These are phyloP conservation scores for Phytophthora idaei DNA, from an alignment of 352 stramenopile genomes.

Conservation along the genomic window DNA sequence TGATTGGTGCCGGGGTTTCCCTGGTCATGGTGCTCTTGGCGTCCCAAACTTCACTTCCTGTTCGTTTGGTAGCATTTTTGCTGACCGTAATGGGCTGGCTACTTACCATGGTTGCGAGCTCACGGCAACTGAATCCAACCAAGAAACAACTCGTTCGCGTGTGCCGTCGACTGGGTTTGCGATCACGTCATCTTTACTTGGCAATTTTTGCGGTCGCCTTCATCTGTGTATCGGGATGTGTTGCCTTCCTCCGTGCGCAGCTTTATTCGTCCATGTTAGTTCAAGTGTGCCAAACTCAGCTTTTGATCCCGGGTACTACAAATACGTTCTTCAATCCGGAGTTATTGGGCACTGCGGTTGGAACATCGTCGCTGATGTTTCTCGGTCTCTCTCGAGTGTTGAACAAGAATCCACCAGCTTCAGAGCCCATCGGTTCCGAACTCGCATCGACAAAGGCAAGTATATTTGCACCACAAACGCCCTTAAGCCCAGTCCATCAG, in stretches of 20 bases:
- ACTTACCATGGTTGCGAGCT: constrained; percentile 44
- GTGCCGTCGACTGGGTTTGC: constrained; percentile 44
- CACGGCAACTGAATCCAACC: constrained; percentile 49
- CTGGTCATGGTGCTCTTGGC: constrained; percentile 35
- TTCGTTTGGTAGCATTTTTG: constrained; percentile 50
- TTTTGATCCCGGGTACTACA: constrained; percentile 37
- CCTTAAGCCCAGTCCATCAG: neutral
- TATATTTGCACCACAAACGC: constrained; percentile 8
- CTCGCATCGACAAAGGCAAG: constrained; percentile 6
- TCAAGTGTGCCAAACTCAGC: constrained; percentile 65
- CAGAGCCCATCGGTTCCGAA: neutral
- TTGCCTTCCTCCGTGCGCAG: constrained; percentile 70
- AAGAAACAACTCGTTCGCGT: constrained; percentile 44
- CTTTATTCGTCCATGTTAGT: constrained; percentile 72
- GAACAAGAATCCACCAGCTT: neutral
- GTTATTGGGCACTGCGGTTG: constrained; percentile 39
- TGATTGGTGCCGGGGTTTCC: constrained; percentile 36
- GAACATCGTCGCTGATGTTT: constrained; percentile 25
- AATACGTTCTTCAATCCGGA: constrained; percentile 50
- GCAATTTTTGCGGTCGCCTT: constrained; percentile 42
- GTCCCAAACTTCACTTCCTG: constrained; percentile 34
- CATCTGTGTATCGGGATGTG: constrained; percentile 50
- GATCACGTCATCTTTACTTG: constrained; percentile 36
- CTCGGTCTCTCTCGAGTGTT: constrained; percentile 22
- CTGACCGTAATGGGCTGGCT: constrained; percentile 57